Conservation (phyloP, 2,329 filamentous ascomycete species). For the Hortaea sp. region DNA sequence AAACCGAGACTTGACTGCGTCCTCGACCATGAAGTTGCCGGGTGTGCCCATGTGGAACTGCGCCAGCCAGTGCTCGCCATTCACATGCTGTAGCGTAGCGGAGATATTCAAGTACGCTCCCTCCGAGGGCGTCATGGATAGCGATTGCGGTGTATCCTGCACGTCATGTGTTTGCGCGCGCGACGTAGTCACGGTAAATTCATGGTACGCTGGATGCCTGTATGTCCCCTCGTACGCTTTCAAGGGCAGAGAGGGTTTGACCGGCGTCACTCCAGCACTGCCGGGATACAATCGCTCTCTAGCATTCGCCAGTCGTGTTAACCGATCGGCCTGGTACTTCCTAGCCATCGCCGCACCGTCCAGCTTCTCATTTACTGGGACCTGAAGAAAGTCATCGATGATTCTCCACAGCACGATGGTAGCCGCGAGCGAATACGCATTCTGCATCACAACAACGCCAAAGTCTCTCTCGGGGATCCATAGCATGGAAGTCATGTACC, state of each 20-base stretch:
- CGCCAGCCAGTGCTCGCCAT: background rate
- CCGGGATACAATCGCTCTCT: background rate
- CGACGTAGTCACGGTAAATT: background rate
- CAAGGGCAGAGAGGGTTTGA: background rate
- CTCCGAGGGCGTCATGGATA: background rate
- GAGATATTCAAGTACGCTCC: background rate
- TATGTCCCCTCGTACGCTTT: background rate
- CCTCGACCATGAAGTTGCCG: background rate
- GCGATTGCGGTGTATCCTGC: background rate
- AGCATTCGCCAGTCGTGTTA: background rate
- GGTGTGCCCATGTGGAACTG: background rate
- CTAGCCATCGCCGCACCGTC: background rate
- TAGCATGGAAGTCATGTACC: slow-evolving; percentile 34
- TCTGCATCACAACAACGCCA: slow-evolving; percentile 28
- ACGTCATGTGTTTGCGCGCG: too few relatives aligned
- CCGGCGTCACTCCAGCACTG: background rate
- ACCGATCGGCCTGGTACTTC: background rate
- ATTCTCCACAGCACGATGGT: background rate
- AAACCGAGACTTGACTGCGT: background rate
- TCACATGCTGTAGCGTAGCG: background rate
- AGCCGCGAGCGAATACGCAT: slow-evolving; percentile 1
- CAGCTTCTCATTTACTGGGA: background rate
- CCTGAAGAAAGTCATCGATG: background rate
- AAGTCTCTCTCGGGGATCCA: slow-evolving; percentile 34
- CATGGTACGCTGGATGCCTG: background rate